Percentiles rank a stretch among this genome's conserved stretches.
Evolutionary conservation across 2,329 filamentous ascomycete species (phyloP).

Genomic region (Curvularia verruculosa): DNA sequence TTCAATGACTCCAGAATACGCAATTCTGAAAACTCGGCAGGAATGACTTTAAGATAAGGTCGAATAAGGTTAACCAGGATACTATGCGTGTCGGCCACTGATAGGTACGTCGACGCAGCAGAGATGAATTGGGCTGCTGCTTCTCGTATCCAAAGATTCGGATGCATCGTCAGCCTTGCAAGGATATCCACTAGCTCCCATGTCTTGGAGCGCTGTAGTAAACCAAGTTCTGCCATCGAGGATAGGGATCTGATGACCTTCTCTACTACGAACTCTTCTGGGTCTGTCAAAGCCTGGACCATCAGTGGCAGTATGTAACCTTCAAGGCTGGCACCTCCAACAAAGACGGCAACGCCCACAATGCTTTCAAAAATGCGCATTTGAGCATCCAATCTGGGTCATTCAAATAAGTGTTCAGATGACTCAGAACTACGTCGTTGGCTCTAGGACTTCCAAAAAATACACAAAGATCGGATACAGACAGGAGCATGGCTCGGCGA

Average conservation of each 20-base stretch:
- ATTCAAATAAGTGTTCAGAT: conserved; percentile 96
- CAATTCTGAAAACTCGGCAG: conserved; percentile 73
- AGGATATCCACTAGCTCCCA: conserved; percentile 89
- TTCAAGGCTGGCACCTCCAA: conserved; percentile 87
- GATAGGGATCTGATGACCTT: conserved; percentile 86
- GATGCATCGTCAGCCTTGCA: conserved; percentile 86
- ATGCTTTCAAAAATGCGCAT: conserved; percentile 97
- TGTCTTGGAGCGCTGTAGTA: conserved; percentile 81
- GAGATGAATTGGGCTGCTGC: conserved; percentile 84
- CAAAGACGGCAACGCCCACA: conserved; percentile 87
- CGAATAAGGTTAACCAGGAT: conserved; percentile 80
- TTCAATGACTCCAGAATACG: conserved; percentile 82
- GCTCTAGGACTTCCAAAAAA: conserved; percentile 93
- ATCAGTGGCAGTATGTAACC: conserved; percentile 96
- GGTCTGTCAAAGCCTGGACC: conserved; percentile 90
- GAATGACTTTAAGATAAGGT: conserved; percentile 78
- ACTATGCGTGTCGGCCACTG: conserved; percentile 80
- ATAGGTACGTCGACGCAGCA: conserved; percentile 75
- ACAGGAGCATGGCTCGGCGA: conserved; percentile 86
- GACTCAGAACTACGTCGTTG: conserved; percentile 94
- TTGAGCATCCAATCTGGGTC: conserved; percentile 96
- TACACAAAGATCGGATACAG: conserved; percentile 88
- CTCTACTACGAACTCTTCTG: conserved; percentile 93
- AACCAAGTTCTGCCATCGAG: conserved; percentile 83
- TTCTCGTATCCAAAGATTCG: conserved; percentile 93